Conservation (phyloP, 768 basidiomycete genomes). For the Podaxis sp. region DNA sequence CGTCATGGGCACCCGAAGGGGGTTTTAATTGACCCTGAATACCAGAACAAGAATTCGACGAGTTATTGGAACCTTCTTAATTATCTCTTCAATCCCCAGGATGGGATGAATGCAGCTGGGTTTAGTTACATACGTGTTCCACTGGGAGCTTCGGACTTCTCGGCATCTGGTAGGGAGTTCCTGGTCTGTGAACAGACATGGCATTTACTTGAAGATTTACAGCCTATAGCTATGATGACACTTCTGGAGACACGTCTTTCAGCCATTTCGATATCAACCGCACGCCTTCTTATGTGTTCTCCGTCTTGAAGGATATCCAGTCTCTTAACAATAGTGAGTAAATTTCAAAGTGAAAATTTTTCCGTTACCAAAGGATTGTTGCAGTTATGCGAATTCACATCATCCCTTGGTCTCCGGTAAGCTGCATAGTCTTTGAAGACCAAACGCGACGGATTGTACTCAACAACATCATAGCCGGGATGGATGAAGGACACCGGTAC, state of each 20-base stretch:
- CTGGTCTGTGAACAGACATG: not conserved
- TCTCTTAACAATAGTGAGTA: conserved; percentile 43
- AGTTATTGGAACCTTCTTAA: conserved; percentile 54
- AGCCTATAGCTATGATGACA: conserved; percentile 61
- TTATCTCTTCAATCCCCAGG: conserved; percentile 56
- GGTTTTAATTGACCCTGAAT: not conserved
- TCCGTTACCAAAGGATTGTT: not conserved
- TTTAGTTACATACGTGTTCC: conserved; percentile 63
- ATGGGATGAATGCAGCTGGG: conserved; percentile 58
- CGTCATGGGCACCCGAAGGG: not conserved
- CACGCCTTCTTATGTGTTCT: conserved; percentile 57
- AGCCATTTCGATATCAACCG: conserved; percentile 46
- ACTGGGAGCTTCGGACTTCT: conserved; percentile 69
- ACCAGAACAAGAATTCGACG: conserved; percentile 39
- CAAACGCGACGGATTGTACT: not conserved
- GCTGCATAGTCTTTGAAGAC: conserved; percentile 14
- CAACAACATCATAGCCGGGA: conserved; percentile 42
- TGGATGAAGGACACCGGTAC: conserved; percentile 70
- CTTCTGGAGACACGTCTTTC: conserved; percentile 52
- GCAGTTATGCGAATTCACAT: conserved; percentile 49
- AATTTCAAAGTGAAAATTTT: not conserved
- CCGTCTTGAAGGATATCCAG: conserved; percentile 55
- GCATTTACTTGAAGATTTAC: conserved; percentile 4
- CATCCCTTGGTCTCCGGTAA: conserved; percentile 68
- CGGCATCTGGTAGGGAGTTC: conserved; percentile 38